Evolutionary conservation across 2,329 filamentous ascomycete genomes (phyloP).

Genomic region (Pestalotiopsis fici): DNA sequence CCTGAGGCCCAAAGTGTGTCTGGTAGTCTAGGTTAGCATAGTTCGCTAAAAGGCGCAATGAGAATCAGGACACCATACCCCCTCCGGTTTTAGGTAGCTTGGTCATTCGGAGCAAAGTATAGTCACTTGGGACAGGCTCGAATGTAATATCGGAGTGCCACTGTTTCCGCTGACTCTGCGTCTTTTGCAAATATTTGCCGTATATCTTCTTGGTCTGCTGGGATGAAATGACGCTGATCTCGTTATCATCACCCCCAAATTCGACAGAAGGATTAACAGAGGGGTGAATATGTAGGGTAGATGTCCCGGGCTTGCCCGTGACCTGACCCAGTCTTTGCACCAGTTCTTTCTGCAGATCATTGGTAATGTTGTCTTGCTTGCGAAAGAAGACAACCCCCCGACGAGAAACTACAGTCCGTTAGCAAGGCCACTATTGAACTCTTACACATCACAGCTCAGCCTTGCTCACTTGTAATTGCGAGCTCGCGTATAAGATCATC

Average conservation of each 20-base stretch:
- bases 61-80: conserved; percentile 32
- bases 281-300: conserved; percentile 62
- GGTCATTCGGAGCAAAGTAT: conserved; percentile 56
- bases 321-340: conserved; percentile 61
- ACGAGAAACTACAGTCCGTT: conserved; percentile 55
- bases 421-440: conserved; percentile 5
- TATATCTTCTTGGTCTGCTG: conserved; percentile 54
- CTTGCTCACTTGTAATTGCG: conserved; percentile 60
- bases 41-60: neutral
- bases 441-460: conserved; percentile 11
- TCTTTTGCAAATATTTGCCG: conserved; percentile 38
- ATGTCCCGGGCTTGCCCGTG: conserved; percentile 55
- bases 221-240: conserved; percentile 67
- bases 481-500: conserved; percentile 67
- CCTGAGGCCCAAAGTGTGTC: conserved; percentile 69
- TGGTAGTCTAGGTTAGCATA: conserved; percentile 16
- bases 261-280: conserved; percentile 55
- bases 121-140: conserved; percentile 65
- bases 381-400: conserved; percentile 73
- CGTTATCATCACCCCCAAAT: conserved; percentile 54
- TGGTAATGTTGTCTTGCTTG: conserved; percentile 59
- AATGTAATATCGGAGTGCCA: conserved; percentile 70
- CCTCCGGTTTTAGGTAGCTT: conserved; percentile 56
- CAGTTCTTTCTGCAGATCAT: conserved; percentile 67
- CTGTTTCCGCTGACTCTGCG: conserved; percentile 43